These are phyloP conservation scores for Madurella fahalii DNA, from an alignment of 2,329 filamentous ascomycete species.

Conservation along the genomic window DNA sequence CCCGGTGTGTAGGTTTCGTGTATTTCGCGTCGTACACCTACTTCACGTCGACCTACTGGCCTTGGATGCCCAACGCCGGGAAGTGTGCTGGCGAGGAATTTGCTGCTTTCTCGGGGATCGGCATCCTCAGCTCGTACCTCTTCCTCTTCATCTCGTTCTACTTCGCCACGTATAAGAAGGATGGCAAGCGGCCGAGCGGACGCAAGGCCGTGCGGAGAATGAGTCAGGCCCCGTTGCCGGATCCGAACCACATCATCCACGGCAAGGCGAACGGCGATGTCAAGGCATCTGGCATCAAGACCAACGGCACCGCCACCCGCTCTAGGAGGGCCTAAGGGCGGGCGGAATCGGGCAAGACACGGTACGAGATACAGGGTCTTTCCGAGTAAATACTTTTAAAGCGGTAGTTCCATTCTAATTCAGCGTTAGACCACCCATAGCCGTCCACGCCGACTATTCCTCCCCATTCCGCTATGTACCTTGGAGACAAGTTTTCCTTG, in stretches of 20 bases:
- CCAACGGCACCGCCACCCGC: constrained; percentile 24
- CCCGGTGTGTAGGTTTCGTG: constrained; percentile 67
- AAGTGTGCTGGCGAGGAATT: constrained; percentile 95
- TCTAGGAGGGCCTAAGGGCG: constrained; percentile 23
- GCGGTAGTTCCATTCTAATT: no score
- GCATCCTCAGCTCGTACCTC: constrained; percentile 89
- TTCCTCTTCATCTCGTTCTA: constrained; percentile 99
- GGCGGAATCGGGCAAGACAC: no score
- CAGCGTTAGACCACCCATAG: no score
- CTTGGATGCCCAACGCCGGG: constrained; percentile 76
- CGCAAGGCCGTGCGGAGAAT: constrained; percentile 70
- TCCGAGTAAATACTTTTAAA: no score
- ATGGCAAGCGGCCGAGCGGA: constrained; percentile 71
- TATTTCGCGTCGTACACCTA: constrained; percentile 99
- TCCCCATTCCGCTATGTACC: no score
- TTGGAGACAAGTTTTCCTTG: constrained; percentile 6
- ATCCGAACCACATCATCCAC: constrained; percentile 72
- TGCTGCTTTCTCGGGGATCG: constrained; percentile 87
- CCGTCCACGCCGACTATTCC: no score
- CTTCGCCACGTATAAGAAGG: constrained; percentile 91
- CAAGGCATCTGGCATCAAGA: constrained; percentile 25
- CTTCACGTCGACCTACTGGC: constrained; percentile 89
- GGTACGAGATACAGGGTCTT: no score
- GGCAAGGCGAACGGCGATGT: constrained; percentile 36
- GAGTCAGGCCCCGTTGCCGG: constrained; percentile 67